These are phyloP conservation scores for Talaromyces nanjingensis DNA, from an alignment of 495 filamentous ascomycete species.

Conservation along the genomic window DNA sequence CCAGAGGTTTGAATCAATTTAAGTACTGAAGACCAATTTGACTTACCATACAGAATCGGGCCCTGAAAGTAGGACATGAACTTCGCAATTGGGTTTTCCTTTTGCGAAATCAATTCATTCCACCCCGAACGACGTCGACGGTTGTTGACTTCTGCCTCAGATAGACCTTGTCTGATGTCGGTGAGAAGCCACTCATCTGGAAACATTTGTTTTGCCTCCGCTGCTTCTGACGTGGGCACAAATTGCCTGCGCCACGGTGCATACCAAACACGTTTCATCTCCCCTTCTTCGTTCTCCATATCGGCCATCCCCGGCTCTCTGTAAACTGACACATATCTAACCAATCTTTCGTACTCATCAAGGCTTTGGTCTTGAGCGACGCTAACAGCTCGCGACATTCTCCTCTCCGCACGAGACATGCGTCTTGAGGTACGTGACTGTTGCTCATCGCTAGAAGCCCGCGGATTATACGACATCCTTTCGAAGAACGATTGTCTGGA, in stretches of 20 bases:
- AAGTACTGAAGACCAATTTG: background rate
- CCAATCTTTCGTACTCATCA: constrained; percentile 51
- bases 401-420: constrained; percentile 31
- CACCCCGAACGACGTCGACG: constrained; percentile 57
- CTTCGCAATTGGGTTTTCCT: constrained; percentile 66
- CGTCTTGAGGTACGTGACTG: constrained; percentile 16
- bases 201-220: constrained; percentile 34
- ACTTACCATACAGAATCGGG: constrained; percentile 74
- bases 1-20: constrained; percentile 15
- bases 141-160: constrained; percentile 42
- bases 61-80: constrained; percentile 68
- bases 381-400: constrained; percentile 9
- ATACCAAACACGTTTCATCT: constrained; percentile 40
- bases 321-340: constrained; percentile 58
- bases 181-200: constrained; percentile 68
- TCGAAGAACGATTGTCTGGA: background rate
- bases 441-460: constrained; percentile 3
- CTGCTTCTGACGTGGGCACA: constrained; percentile 38
- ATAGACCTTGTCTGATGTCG: constrained; percentile 58
- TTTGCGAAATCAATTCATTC: constrained; percentile 69
- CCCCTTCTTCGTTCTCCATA: constrained; percentile 19
- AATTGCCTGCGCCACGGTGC: constrained; percentile 50
- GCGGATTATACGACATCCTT: constrained; percentile 1
- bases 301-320: constrained; percentile 35
- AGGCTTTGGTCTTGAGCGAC: constrained; percentile 28